A percentile compares a stretch with the other conserved stretches of the same genome.
Evolutionary conservation across 2,329 filamentous ascomycete species (phyloP).

Genomic region (Botrytis hyacinthi): DNA sequence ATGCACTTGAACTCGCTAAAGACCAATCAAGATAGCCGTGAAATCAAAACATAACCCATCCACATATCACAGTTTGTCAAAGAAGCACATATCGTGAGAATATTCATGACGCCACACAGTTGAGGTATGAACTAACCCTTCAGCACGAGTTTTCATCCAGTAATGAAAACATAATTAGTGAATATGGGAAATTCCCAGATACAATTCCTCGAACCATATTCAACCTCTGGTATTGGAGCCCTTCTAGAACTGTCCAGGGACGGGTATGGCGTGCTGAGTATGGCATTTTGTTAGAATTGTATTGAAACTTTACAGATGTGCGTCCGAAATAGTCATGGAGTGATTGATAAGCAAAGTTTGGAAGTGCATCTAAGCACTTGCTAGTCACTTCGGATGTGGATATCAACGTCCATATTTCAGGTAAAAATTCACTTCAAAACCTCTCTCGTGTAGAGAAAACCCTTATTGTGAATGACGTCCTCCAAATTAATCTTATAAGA

Average conservation of each 20-base stretch:
- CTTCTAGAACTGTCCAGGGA: not conserved
- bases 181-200: not conserved
- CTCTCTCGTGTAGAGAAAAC: not conserved
- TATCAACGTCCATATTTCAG: not conserved
- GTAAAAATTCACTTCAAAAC: not conserved
- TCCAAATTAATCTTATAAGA: rapidly evolving
- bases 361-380: not conserved
- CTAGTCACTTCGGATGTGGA: not conserved
- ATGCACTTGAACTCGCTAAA: not conserved
- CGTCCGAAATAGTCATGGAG: not conserved
- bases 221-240: no score
- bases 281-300: not conserved
- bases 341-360: not conserved
- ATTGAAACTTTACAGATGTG: not conserved
- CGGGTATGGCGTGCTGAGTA: not conserved
- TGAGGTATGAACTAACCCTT: not conserved
- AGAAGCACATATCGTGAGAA: not conserved
- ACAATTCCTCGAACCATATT: not conserved
- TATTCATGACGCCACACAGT: not conserved
- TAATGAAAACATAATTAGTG: not conserved
- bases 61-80: not conserved
- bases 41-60: not conserved
- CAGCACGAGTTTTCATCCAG: not conserved
- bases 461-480: not conserved
- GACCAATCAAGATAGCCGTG: slow-evolving; percentile 5